A percentile compares a stretch with the other conserved stretches of the same genome.
Evolutionary conservation across 768 basidiomycete species (phyloP).

Genomic region (Auricularia cornea): DNA sequence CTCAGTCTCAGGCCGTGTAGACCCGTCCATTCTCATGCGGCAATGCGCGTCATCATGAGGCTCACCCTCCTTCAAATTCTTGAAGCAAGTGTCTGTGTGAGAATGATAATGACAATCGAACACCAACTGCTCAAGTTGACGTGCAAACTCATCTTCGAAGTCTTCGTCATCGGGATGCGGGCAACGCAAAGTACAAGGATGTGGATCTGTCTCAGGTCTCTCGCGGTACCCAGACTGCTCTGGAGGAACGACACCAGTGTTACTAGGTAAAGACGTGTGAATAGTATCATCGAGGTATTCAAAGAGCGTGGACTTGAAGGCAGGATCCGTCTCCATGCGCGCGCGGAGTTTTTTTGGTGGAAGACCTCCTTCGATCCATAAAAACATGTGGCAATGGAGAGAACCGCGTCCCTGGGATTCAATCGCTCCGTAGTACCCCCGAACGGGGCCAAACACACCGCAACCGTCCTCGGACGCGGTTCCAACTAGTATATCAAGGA

Average conservation of each 20-base stretch:
- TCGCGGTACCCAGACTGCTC: no score
- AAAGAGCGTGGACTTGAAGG: no score
- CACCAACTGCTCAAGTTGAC: slow-evolving; percentile 25
- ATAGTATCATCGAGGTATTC: no score
- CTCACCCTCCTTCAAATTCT: slow-evolving; percentile 20
- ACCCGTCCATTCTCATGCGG: slow-evolving; percentile 18
- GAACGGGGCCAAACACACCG: no score
- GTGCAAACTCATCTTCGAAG: slow-evolving; percentile 18
- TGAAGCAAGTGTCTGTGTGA: no score
- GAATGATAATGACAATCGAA: slow-evolving; percentile 11
- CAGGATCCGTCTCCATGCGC: slow-evolving; percentile 1
- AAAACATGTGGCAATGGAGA: slow-evolving; percentile 26
- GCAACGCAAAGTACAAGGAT: no score
- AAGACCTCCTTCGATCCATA: slow-evolving; percentile 21
- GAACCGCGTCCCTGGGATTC: slow-evolving; percentile 16
- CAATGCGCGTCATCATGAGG: slow-evolving; percentile 7
- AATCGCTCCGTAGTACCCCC: no score
- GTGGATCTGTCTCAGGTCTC: no score
- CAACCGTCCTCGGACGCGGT: slow-evolving; percentile 20
- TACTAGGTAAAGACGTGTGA: no score
- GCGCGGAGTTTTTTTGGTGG: slow-evolving; percentile 27
- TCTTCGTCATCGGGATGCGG: slow-evolving; percentile 2
- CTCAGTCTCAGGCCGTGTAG: slow-evolving; percentile 16
- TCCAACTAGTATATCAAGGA: slow-evolving; percentile 20
- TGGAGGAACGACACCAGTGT: no score